Base-by-base conservation (phyloP, 2,329 filamentous ascomycete species). In the Alternaria hordeiaustralica region DNA sequence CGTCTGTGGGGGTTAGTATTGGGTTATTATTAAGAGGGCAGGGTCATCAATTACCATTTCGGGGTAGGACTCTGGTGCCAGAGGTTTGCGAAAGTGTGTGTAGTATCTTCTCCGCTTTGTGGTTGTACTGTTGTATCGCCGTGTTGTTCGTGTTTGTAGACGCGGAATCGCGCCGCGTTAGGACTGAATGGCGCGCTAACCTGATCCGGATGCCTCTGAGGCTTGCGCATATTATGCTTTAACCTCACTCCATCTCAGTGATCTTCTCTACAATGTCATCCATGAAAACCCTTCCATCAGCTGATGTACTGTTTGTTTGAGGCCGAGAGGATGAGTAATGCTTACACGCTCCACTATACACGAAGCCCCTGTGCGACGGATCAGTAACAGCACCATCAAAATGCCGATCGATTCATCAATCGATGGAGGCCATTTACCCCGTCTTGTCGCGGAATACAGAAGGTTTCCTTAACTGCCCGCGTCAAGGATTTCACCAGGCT, bases 1-100 rank as follows among this genome's bases (percentile, higher is more conserved):
- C 74, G 82, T 84, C 84, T 85, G 54, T 4, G n/a, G 10, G 12
- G 11, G 43, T 66, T 66, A 67, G 46, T 28, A 58, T 33, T n/a
- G 25, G 9, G n/a, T 2, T 15, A 2, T 21, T n/a, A 4, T 4
- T 15, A 20, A 5, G 18, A 8, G 3, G 25, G 5, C 6, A 9
- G 25, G 11, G 4, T 18, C 10, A 11, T 5, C 3, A 7, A n/a
- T 23, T 53, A 53, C 49, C 55, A 66, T 63, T 55, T 54, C 65
- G 25, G 13, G 26, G 11, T 33, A 10, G 3, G 6, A 2, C 12
- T 18, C 25, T 25, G 44, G 18, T 51, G 33, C 33, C 20, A 30
- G 10, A 25, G 15, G 3, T 7, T 46, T 30, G 4, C 21, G 36
- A 11, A 18, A 15, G 26, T 44, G 11, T 15, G n/a, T 25, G 8